A percentile compares a stretch with the other conserved stretches of the same genome.
Conservation (phyloP, 2,329 filamentous ascomycete species). For the Talaromyces rugulosus region DNA sequence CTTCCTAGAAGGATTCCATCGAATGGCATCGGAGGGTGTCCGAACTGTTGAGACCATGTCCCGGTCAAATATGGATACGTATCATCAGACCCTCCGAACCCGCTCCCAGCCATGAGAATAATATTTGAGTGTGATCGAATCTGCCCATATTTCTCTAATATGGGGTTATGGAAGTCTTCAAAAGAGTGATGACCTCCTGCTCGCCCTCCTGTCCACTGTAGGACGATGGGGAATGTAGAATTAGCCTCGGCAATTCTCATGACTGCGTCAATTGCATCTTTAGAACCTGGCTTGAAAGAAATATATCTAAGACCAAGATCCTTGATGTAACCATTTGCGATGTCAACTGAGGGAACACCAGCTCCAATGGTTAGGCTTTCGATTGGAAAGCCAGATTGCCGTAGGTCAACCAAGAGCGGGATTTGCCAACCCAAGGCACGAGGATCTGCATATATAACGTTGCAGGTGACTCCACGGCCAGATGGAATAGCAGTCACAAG, state of each 20-base stretch:
- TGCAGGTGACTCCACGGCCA: slow-evolving; percentile 50
- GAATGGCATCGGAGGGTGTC: slow-evolving; percentile 89
- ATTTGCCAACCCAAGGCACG: slow-evolving; percentile 52
- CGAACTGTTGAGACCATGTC: slow-evolving; percentile 76
- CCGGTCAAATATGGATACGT: slow-evolving; percentile 91
- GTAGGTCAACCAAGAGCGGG: slow-evolving; percentile 45
- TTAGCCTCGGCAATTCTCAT: slow-evolving; percentile 91
- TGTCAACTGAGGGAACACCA: slow-evolving; percentile 90
- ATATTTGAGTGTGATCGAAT: slow-evolving; percentile 83
- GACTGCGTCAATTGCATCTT: slow-evolving; percentile 79
- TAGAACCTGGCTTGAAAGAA: slow-evolving; percentile 85
- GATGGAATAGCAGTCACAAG: slow-evolving; percentile 65
- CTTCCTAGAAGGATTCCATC: slow-evolving; percentile 88
- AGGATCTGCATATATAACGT: slow-evolving; percentile 53
- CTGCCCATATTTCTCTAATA: slow-evolving; percentile 83
- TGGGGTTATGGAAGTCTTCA: slow-evolving; percentile 89
- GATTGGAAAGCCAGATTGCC: slow-evolving; percentile 77
- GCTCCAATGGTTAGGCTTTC: slow-evolving; percentile 90
- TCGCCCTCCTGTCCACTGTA: slow-evolving; percentile 93
- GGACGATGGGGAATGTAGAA: slow-evolving; percentile 81
- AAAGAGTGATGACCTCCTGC: slow-evolving; percentile 92
- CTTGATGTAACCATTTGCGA: slow-evolving; percentile 88
- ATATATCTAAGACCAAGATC: slow-evolving; percentile 91
- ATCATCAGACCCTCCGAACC: slow-evolving; percentile 83
- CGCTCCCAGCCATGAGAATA: slow-evolving; percentile 82